Evolutionary conservation across 371 early-diverging fungal species (phyloP).

Genomic region (Mucor irregularis): DNA sequence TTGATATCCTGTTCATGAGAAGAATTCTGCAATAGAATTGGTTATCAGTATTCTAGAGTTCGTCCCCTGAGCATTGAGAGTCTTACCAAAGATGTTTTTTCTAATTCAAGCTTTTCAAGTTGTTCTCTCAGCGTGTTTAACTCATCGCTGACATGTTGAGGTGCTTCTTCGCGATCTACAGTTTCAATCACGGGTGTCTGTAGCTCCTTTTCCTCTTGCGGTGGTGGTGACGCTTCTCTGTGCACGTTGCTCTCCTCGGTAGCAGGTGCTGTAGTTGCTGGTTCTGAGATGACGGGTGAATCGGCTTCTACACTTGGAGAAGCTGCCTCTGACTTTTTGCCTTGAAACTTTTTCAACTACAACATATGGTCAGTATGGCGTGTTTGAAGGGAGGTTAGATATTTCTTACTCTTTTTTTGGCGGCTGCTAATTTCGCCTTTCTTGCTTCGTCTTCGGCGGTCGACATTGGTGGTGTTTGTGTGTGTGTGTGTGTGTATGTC

Average conservation of each 20-base stretch:
- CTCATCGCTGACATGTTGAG: not conserved
- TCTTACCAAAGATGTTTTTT: not conserved
- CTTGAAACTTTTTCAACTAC: slow-evolving; percentile 39
- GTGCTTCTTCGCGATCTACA: too few relatives aligned
- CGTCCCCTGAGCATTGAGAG: not conserved
- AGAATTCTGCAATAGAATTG: not conserved
- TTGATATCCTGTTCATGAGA: not conserved
- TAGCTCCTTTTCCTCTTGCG: not conserved
- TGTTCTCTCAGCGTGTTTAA: not conserved
- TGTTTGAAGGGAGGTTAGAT: not conserved
- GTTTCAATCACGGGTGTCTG: not conserved
- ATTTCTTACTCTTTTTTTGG: slow-evolving; percentile 32
- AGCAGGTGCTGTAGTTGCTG: not conserved
- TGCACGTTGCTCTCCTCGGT: too few relatives aligned
- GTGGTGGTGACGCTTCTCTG: too few relatives aligned
- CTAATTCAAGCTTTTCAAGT: slow-evolving; percentile 6
- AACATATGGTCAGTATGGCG: too few relatives aligned
- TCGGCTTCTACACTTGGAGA: too few relatives aligned
- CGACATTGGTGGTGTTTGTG: too few relatives aligned
- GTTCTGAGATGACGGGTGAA: too few relatives aligned
- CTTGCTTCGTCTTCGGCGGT: slow-evolving; percentile 34
- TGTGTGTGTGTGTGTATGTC: too few relatives aligned
- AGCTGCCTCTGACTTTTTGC: slow-evolving; percentile 15
- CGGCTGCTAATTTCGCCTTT: slow-evolving; percentile 39
- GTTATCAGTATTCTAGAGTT: not conserved